phyloP scores from a whole-genome alignment of 495 filamentous ascomycete species.

The Cryomyces antarcticus region DNA sequence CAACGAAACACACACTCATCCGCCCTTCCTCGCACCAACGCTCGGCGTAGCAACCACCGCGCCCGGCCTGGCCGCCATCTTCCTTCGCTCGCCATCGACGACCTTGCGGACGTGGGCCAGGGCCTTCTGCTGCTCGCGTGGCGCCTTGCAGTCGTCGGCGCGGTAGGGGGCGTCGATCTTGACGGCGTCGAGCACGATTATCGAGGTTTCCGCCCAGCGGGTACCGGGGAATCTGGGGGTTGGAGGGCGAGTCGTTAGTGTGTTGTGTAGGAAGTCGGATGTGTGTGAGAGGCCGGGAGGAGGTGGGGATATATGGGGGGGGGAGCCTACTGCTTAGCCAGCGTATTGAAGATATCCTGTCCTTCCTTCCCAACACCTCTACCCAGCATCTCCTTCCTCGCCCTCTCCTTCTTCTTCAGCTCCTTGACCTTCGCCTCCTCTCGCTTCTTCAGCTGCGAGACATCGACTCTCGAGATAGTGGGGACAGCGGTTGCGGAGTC shows the following conservation, averaged over 20 bases:
- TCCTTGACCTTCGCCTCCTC: slow-evolving; percentile 22
- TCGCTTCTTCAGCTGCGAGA: slow-evolving; percentile 8
- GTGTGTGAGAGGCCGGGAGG: not conserved
- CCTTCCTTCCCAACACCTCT: slow-evolving; percentile 44
- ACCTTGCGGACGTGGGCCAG: not conserved
- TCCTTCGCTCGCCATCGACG: not conserved
- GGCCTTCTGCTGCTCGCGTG: not conserved
- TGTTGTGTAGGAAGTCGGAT: not conserved
- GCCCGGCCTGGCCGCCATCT: not conserved
- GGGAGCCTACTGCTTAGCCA: slow-evolving; percentile 30
- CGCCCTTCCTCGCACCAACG: not conserved
- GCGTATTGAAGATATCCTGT: slow-evolving; percentile 49
- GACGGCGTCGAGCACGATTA: slow-evolving; percentile 46
- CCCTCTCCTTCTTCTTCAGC: slow-evolving; percentile 32
- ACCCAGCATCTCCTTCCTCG: slow-evolving; percentile 32
- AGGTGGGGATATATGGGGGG: not conserved
- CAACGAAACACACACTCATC: not conserved
- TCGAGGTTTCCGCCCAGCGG: slow-evolving; percentile 39
- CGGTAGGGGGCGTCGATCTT: slow-evolving; percentile 39
- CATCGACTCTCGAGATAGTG: slow-evolving; percentile 2
- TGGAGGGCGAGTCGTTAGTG: not conserved
- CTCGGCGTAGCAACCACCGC: not conserved
- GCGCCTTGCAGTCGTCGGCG: slow-evolving; percentile 34
- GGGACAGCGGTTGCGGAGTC: slow-evolving; percentile 1
- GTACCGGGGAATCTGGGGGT: slow-evolving; percentile 26